These are phyloP conservation scores for Wickerhamomyces rabaulensis DNA, from an alignment of 805 yeast species.

Conservation along the genomic window DNA sequence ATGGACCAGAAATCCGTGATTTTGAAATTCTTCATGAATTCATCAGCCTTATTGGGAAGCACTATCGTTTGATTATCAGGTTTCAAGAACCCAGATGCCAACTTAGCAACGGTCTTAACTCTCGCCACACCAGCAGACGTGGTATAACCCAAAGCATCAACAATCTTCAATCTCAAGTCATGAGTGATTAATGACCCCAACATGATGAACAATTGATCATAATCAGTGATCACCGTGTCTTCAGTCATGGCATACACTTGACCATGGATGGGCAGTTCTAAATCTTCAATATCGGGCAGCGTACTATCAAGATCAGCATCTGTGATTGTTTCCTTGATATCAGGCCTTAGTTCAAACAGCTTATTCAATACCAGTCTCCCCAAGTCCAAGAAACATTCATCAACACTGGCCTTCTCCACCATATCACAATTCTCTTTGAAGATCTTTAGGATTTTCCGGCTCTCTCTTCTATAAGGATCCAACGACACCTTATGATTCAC, in stretches of 20 bases:
- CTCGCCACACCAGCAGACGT: slow-evolving; percentile 86
- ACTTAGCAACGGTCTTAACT: slow-evolving; percentile 73
- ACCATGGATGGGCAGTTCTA: slow-evolving; percentile 17
- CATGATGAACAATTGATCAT: slow-evolving; percentile 77
- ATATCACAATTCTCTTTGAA: slow-evolving; percentile 56
- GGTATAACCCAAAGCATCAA: slow-evolving; percentile 61
- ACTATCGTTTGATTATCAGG: slow-evolving; percentile 85
- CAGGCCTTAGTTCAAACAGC: slow-evolving; percentile 43
- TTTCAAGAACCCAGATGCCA: slow-evolving; percentile 80
- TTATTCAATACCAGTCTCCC: slow-evolving; percentile 55
- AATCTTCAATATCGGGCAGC: slow-evolving; percentile 36
- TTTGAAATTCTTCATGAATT: slow-evolving; percentile 56
- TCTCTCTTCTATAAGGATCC: slow-evolving; percentile 88
- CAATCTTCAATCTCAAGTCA: slow-evolving; percentile 49
- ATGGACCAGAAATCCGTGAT: slow-evolving; percentile 79
- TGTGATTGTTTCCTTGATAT: slow-evolving; percentile 23
- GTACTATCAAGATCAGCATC: slow-evolving; percentile 15
- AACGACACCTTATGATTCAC: slow-evolving; percentile 74
- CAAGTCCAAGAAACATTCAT: slow-evolving; percentile 84
- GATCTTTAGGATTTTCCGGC: slow-evolving; percentile 68
- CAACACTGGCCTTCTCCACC: slow-evolving; percentile 93
- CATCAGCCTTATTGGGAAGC: slow-evolving; percentile 38
- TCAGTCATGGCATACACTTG: slow-evolving; percentile 10
- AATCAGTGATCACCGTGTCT: slow-evolving; percentile 35
- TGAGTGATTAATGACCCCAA: slow-evolving; percentile 59